A percentile compares a stretch with the other conserved stretches of the same genome.
These are phyloP conservation scores for Arthroderma uncinatum DNA, from an alignment of 2,329 filamentous ascomycete genomes.

Conservation along the genomic window DNA sequence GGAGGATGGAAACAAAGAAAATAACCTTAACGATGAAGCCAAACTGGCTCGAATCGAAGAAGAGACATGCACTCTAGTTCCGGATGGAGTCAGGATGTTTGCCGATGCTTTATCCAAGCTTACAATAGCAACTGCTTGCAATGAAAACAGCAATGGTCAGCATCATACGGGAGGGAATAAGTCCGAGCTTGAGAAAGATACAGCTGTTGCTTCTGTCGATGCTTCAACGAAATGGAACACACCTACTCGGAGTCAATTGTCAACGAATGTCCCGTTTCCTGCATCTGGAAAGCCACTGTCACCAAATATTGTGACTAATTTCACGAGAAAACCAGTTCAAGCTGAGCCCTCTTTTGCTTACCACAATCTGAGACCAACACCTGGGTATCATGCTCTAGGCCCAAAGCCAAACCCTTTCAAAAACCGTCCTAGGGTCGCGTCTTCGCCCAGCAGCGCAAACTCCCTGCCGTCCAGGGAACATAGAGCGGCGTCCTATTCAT, in stretches of 20 bases:
- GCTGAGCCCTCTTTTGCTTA: not conserved
- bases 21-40: not conserved
- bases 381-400: not conserved
- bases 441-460: not conserved
- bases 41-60: not conserved
- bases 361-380: not conserved
- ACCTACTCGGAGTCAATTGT: not conserved
- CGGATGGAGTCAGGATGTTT: conserved; percentile 10
- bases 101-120: conserved; percentile 8
- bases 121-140: not conserved
- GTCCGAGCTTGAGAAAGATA: not conserved
- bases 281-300: not conserved
- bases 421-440: not conserved
- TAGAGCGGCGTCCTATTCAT: conserved; percentile 10
- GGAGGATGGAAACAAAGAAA: not conserved
- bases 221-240: not conserved
- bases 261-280: not conserved
- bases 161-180: not conserved
- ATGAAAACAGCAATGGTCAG: not conserved
- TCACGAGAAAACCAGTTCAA: not conserved
- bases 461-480: not conserved
- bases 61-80: not conserved
- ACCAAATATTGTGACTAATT: not conserved
- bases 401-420: conserved; percentile 13
- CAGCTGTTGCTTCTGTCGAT: not conserved